Evolutionary conservation across 306 rosid species (phyloP).

Genomic region (Hippophae gyantsensis): DNA sequence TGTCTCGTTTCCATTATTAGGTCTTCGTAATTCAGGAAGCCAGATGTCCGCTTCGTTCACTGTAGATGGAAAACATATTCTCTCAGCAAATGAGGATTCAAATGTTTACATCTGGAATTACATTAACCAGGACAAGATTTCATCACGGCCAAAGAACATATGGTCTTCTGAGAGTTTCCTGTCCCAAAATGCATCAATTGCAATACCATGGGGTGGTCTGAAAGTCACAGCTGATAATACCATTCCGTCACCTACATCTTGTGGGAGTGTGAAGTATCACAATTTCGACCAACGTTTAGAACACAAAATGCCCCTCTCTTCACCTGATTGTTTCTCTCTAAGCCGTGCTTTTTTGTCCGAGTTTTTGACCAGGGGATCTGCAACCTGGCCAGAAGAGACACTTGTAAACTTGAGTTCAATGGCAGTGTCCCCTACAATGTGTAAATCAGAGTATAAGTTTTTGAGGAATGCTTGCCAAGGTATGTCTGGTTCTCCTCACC

Average conservation of each 20-base stretch:
- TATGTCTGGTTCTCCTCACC: slow-evolving; percentile 36
- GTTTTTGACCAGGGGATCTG: slow-evolving; percentile 49
- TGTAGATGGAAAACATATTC: slow-evolving; percentile 66
- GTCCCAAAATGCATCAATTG: slow-evolving; percentile 51
- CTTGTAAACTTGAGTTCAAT: slow-evolving; percentile 35
- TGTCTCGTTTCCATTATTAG: slow-evolving; percentile 21
- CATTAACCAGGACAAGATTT: slow-evolving; percentile 37
- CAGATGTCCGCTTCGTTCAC: slow-evolving; percentile 69
- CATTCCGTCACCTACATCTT: slow-evolving; percentile 13
- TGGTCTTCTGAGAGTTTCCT: slow-evolving; percentile 57
- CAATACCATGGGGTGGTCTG: slow-evolving; percentile 77
- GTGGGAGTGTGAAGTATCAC: slow-evolving; percentile 7
- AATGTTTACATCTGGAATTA: slow-evolving; percentile 64
- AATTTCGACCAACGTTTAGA: slow-evolving; percentile 1
- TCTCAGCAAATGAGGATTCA: slow-evolving; percentile 65
- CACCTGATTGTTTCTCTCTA: slow-evolving; percentile 57
- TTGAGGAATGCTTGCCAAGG: slow-evolving; percentile 66
- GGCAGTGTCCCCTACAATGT: slow-evolving; percentile 29
- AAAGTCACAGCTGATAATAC: slow-evolving; percentile 28
- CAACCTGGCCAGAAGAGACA: slow-evolving; percentile 77
- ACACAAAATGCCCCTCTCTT: slow-evolving; percentile 31
- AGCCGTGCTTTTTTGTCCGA: slow-evolving; percentile 50
- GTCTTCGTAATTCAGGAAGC: slow-evolving; percentile 49
- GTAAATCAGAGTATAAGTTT: slow-evolving; percentile 60
- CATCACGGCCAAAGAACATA: slow-evolving; percentile 39